Conservation (phyloP, 257 asterid species). For the Solanum chiquidenum region DNA sequence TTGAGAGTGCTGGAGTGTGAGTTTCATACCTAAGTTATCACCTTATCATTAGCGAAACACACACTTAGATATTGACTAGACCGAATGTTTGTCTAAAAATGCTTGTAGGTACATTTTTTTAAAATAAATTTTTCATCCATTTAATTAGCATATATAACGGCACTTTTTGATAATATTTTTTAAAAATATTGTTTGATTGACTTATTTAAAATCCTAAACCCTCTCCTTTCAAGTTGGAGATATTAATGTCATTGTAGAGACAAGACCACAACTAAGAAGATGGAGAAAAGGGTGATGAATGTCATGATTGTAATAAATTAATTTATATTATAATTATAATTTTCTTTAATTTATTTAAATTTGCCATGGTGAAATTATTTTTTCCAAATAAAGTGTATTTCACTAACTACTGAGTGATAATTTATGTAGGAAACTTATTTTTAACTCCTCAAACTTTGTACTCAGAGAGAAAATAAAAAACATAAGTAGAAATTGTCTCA, state of each 20-base stretch:
- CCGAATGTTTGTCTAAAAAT: background rate
- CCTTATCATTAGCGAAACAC: background rate
- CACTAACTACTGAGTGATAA: background rate
- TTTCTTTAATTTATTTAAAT: no score
- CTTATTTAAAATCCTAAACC: no score
- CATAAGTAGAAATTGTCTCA: background rate
- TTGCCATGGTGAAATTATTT: background rate
- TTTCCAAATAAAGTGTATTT: no score
- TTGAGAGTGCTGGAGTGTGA: background rate
- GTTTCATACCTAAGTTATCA: background rate
- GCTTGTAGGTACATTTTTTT: no score
- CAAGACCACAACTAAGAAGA: background rate
- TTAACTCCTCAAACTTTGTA: background rate
- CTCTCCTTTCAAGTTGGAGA: background rate
- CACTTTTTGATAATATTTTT: no score
- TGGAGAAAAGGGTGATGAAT: background rate
- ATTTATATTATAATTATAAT: no score
- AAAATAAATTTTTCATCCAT: no score
- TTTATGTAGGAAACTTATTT: no score
- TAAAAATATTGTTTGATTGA: no score
- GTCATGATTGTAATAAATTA: no score
- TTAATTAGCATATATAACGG: no score
- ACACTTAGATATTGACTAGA: background rate
- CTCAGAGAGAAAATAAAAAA: background rate
- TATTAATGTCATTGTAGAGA: background rate